Evolutionary conservation across 768 basidiomycete genomes (phyloP).

Genomic region (Clavulina sp.): DNA sequence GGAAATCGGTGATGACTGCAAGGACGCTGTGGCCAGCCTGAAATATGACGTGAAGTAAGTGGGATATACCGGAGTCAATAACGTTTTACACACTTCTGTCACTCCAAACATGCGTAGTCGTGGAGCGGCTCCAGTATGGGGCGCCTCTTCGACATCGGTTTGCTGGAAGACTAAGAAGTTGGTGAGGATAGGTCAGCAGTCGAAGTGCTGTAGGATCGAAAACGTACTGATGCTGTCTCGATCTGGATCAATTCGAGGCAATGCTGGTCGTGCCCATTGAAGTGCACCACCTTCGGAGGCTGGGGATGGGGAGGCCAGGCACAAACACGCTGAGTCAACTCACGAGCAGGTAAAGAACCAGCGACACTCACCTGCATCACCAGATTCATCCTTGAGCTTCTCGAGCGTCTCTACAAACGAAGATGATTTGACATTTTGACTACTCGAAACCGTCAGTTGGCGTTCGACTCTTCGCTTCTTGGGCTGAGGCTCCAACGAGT

Average conservation of each 20-base stretch:
- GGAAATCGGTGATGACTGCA: constrained; percentile 61
- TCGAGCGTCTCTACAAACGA: constrained; percentile 52
- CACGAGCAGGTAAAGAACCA: neutral
- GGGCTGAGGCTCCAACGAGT: neutral
- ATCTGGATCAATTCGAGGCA: constrained; percentile 37
- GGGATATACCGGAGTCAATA: neutral
- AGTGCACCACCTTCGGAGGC: constrained; percentile 66
- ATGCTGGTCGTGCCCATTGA: constrained; percentile 48
- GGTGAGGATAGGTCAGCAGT: neutral
- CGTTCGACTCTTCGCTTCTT: constrained; percentile 7
- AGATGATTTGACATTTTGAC: constrained; percentile 1
- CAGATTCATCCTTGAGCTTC: constrained; percentile 36
- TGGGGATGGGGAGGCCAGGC: too few relatives aligned
- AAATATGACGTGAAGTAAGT: neutral
- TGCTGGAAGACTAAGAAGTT: constrained; percentile 70
- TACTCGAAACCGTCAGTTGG: neutral
- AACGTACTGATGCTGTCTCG: constrained; percentile 50
- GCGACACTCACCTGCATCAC: constrained; percentile 25
- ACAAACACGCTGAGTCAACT: constrained; percentile 2
- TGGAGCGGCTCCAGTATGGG: constrained; percentile 31
- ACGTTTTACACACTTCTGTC: constrained; percentile 47
- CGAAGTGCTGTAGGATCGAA: neutral
- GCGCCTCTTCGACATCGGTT: constrained; percentile 71
- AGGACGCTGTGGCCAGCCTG: constrained; percentile 82
- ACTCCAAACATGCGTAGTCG: constrained; percentile 70